phyloP scores from a whole-genome alignment of 805 yeast genomes.

The Ogataea pini region DNA sequence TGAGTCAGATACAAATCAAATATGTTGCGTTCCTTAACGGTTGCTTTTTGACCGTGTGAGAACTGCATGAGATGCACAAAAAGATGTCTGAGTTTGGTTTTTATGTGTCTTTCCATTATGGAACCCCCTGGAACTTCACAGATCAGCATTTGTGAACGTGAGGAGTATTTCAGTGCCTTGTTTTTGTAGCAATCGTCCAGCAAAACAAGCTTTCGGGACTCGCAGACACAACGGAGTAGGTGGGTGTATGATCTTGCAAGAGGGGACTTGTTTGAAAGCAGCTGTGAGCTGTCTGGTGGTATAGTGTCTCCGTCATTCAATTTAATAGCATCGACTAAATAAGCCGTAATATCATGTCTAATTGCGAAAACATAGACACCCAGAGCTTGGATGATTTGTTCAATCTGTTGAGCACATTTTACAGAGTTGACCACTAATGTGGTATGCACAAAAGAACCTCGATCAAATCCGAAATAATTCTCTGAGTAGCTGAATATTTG shows the following conservation, averaged over 20 bases:
- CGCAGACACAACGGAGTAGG: neutral
- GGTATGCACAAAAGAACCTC: neutral
- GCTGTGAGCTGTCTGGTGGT: neutral
- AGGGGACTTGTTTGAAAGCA: neutral
- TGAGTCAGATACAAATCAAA: slow-evolving; percentile 54
- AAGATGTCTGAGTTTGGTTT: slow-evolving; percentile 63
- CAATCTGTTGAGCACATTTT: neutral
- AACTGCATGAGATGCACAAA: slow-evolving; percentile 64
- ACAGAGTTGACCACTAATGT: neutral
- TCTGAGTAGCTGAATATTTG: slow-evolving; percentile 6
- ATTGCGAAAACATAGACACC: neutral
- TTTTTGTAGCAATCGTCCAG: neutral
- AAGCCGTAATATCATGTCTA: neutral
- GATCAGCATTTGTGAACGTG: slow-evolving; percentile 47
- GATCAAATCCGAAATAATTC: neutral
- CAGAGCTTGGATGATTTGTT: neutral
- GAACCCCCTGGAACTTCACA: slow-evolving; percentile 58
- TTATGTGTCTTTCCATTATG: slow-evolving; percentile 66
- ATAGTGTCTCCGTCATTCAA: neutral
- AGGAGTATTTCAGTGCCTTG: neutral
- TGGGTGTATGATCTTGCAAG: slow-evolving; percentile 1
- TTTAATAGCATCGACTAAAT: neutral
- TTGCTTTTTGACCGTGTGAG: neutral
- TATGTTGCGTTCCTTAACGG: slow-evolving; percentile 66
- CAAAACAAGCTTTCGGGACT: neutral